These are phyloP conservation scores for Candida lessepsii DNA, from an alignment of 805 yeast species.

Conservation along the genomic window DNA sequence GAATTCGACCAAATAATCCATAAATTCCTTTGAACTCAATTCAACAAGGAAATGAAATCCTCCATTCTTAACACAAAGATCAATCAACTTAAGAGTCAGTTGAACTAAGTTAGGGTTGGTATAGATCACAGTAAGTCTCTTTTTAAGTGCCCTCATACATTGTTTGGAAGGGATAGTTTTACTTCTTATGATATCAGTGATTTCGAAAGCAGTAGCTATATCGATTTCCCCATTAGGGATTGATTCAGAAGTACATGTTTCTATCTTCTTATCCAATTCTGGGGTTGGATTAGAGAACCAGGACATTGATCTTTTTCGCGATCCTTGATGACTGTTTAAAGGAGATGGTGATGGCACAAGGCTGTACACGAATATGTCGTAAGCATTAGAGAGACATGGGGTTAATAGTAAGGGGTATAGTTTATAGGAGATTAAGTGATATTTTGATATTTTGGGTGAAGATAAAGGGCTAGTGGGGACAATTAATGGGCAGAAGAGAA, in stretches of 20 bases:
- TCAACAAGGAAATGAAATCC: conserved; percentile 83
- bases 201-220: conserved; percentile 67
- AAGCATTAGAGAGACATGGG: too few species aligned
- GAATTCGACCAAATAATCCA: conserved; percentile 67
- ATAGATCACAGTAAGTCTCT: conserved; percentile 56
- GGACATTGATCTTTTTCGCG: conserved; percentile 31
- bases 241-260: conserved; percentile 81
- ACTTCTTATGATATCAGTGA: conserved; percentile 82
- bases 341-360: too few species aligned
- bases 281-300: conserved; percentile 48
- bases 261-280: conserved; percentile 60
- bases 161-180: conserved; percentile 76
- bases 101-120: conserved; percentile 79
- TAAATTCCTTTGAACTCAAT: conserved; percentile 78
- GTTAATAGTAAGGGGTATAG: too few species aligned
- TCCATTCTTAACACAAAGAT: conserved; percentile 88
- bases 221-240: conserved; percentile 91
- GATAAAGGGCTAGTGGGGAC: too few species aligned
- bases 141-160: conserved; percentile 82
- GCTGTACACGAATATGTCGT: too few species aligned
- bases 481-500: too few species aligned
- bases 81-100: conserved; percentile 73
- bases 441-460: too few species aligned
- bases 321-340: too few species aligned
- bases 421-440: too few species aligned